Evolutionary conservation across 371 early-diverging fungal species (phyloP).

Genomic region (Apophysomyces trapeziformis): DNA sequence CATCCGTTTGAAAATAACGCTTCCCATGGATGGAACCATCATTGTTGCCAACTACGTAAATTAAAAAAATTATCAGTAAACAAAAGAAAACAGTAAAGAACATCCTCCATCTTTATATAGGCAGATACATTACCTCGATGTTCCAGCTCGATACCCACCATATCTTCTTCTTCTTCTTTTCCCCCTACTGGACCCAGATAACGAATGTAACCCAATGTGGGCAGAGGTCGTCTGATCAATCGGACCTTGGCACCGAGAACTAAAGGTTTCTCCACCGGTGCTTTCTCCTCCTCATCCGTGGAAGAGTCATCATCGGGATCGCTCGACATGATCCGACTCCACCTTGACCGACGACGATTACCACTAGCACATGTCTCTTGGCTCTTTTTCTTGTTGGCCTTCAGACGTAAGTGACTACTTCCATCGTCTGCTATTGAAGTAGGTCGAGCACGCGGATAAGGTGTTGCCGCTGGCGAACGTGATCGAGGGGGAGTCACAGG

Average conservation of each 20-base stretch:
- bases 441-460: constrained; percentile 2
- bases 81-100: background rate
- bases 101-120: background rate
- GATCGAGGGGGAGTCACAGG: constrained; percentile 33
- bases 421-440: constrained; percentile 18
- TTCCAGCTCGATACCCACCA: constrained; percentile 50
- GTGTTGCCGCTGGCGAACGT: constrained; percentile 14
- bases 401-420: constrained; percentile 20
- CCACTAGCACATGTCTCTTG: too few species aligned
- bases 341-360: constrained; percentile 10
- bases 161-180: constrained; percentile 29
- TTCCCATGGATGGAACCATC: constrained; percentile 42
- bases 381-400: constrained; percentile 10
- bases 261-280: constrained; percentile 1
- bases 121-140: constrained; percentile 35
- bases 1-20: constrained; percentile 44
- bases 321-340: constrained; percentile 7
- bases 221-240: constrained; percentile 37
- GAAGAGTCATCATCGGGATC: constrained; percentile 15
- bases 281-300: constrained; percentile 10
- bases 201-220: constrained; percentile 40
- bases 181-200: constrained; percentile 39
- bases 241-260: constrained; percentile 35
- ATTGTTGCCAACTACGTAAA: constrained; percentile 41
- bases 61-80: too few species aligned